Conservation (phyloP, 202 grass and related monocot species). For the Schoenoplectus triqueter region DNA sequence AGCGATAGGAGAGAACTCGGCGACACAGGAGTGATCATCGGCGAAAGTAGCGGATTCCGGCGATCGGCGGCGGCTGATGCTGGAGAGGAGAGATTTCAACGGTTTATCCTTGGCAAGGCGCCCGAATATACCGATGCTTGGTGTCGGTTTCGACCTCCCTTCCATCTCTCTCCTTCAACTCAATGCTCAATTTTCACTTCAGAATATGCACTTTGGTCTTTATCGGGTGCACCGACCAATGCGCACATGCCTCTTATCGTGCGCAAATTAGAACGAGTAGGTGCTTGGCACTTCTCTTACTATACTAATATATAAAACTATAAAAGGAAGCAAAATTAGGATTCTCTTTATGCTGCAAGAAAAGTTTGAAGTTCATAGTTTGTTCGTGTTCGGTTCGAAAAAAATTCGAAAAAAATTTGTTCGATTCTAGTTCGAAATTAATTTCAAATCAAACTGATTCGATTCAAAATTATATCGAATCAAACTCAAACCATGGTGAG, state of each 20-base stretch:
- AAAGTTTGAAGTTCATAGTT: no score
- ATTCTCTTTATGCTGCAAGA: no score
- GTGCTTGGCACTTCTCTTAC: no score
- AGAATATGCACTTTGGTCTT: not conserved
- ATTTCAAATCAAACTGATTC: no score
- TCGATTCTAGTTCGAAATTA: no score
- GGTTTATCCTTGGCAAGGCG: slow-evolving; percentile 55
- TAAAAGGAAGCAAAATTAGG: not conserved
- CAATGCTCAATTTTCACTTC: not conserved
- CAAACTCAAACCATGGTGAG: no score
- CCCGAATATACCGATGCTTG: slow-evolving; percentile 55
- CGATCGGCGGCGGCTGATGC: slow-evolving; percentile 39
- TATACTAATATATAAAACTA: not conserved
- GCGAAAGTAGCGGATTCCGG: slow-evolving; percentile 12
- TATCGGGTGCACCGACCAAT: not conserved
- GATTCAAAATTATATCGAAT: no score
- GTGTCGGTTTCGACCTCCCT: not conserved
- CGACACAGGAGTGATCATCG: slow-evolving; percentile 36
- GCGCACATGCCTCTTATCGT: not conserved
- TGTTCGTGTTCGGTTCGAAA: no score
- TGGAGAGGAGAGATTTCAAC: slow-evolving; percentile 58
- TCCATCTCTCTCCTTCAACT: not conserved
- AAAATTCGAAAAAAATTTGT: no score
- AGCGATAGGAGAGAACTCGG: slow-evolving; percentile 64
- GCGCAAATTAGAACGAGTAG: not conserved